Conservation (phyloP, 805 yeast species). For the Myxozyma sirexii region DNA sequence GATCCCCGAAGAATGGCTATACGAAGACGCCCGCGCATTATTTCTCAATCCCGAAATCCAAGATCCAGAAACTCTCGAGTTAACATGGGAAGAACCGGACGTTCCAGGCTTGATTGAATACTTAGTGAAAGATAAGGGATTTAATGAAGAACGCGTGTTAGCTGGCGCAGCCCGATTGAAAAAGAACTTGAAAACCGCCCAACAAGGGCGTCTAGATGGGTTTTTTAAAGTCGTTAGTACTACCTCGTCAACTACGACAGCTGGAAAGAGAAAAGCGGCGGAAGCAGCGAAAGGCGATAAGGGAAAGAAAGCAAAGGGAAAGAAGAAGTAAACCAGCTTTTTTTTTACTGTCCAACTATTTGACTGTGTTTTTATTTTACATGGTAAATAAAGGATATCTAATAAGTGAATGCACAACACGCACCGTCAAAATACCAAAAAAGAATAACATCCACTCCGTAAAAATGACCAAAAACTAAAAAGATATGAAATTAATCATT, state of each 20-base stretch:
- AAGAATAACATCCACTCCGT: background rate
- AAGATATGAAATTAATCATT: background rate
- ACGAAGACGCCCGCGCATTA: conserved; percentile 78
- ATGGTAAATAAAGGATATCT: background rate
- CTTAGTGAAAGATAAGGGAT: conserved; percentile 85
- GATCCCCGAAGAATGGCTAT: conserved; percentile 95
- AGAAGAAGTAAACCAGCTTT: conserved; percentile 2
- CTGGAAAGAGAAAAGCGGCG: conserved; percentile 43
- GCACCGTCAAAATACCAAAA: background rate
- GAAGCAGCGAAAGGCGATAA: conserved; percentile 29
- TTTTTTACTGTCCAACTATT: background rate
- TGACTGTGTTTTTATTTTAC: background rate
- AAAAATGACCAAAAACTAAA: too few species aligned
- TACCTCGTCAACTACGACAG: conserved; percentile 39
- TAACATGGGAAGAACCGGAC: conserved; percentile 91
- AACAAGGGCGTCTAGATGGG: conserved; percentile 79
- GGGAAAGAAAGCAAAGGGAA: conserved; percentile 30
- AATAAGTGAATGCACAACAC: background rate
- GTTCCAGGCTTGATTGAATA: conserved; percentile 78
- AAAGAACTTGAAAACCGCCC: conserved; percentile 80
- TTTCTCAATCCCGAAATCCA: conserved; percentile 81
- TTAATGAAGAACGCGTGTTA: conserved; percentile 87
- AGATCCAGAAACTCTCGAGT: conserved; percentile 58
- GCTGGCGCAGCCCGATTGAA: conserved; percentile 83
- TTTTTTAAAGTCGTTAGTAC: conserved; percentile 73